Evolutionary conservation across 2,329 filamentous ascomycete species (phyloP).

Genomic region (Rhynchosporium secalis): DNA sequence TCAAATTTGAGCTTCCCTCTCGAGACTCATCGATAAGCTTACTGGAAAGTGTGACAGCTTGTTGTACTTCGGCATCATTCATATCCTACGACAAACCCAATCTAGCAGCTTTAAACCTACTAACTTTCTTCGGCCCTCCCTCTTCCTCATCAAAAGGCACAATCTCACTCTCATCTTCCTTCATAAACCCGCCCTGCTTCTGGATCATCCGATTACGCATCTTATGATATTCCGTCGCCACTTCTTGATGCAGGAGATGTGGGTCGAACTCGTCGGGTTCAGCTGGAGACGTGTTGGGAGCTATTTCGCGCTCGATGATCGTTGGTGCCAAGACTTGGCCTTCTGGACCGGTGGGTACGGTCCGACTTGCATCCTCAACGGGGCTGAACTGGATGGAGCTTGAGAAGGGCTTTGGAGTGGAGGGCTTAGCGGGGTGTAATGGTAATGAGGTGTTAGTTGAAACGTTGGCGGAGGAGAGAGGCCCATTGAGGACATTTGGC

Average conservation of each 20-base stretch:
- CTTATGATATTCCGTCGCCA: conserved; percentile 79
- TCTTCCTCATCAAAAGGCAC: conserved; percentile 67
- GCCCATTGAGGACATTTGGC: conserved; percentile 26
- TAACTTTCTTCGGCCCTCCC: conserved; percentile 62
- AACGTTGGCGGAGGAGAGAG: conserved; percentile 26
- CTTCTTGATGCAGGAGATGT: conserved; percentile 70
- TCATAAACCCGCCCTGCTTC: conserved; percentile 77
- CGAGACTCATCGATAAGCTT: too few species aligned
- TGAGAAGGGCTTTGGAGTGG: conserved; percentile 33
- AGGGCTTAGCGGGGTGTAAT: conserved; percentile 31
- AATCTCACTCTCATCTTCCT: conserved; percentile 63
- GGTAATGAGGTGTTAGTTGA: conserved; percentile 25
- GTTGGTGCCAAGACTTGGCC: conserved; percentile 58
- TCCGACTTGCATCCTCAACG: conserved; percentile 24
- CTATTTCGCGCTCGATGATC: conserved; percentile 55
- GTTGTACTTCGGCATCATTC: not conserved
- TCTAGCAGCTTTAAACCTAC: conserved; percentile 72
- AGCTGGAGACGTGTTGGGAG: conserved; percentile 36
- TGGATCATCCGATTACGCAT: conserved; percentile 82
- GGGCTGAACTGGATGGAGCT: conserved; percentile 33
- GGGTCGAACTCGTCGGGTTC: conserved; percentile 71
- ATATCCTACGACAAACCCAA: conserved; percentile 52
- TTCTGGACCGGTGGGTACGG: conserved; percentile 41
- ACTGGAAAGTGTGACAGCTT: too few species aligned
- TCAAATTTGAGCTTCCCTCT: too few species aligned